Percentiles rank a stretch among this genome's conserved stretches.
Evolutionary conservation across 345 rosid species (phyloP).

Genomic region (Balakata baccata): DNA sequence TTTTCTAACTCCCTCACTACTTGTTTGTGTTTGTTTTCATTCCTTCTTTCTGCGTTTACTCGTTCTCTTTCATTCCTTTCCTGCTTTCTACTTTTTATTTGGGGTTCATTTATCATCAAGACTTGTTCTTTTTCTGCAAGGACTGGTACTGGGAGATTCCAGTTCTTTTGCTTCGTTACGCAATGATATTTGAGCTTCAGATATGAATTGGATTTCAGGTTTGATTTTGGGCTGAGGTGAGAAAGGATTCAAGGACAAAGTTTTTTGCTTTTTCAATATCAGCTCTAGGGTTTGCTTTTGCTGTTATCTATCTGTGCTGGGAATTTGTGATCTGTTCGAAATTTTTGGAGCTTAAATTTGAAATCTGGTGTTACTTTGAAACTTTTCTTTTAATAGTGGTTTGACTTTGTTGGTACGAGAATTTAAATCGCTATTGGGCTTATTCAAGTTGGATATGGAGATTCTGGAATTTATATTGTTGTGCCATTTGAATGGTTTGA

Average conservation of each 20-base stretch:
- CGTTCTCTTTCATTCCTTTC: neutral
- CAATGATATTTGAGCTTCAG: neutral
- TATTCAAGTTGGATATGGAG: constrained; percentile 11
- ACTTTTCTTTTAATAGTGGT: neutral
- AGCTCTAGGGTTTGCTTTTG: constrained; percentile 16
- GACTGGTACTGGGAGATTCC: constrained; percentile 10
- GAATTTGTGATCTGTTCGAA: constrained; percentile 5
- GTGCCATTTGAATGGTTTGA: constrained; percentile 14
- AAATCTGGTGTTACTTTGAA: constrained; percentile 12
- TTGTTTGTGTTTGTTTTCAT: neutral
- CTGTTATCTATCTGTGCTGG: neutral
- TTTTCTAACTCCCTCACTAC: neutral
- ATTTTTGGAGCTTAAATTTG: constrained; percentile 6
- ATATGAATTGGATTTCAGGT: neutral
- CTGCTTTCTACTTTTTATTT: neutral
- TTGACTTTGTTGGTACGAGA: constrained; percentile 2
- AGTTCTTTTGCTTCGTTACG: neutral
- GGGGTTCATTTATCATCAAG: neutral
- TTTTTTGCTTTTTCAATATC: neutral
- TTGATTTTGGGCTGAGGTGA: constrained; percentile 7
- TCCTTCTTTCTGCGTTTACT: neutral
- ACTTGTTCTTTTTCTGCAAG: neutral
- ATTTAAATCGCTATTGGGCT: neutral
- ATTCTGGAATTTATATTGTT: neutral
- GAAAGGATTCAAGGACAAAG: neutral